Base-by-base conservation (phyloP, 2,329 filamentous ascomycete genomes). In the Falciphora oryzae region DNA sequence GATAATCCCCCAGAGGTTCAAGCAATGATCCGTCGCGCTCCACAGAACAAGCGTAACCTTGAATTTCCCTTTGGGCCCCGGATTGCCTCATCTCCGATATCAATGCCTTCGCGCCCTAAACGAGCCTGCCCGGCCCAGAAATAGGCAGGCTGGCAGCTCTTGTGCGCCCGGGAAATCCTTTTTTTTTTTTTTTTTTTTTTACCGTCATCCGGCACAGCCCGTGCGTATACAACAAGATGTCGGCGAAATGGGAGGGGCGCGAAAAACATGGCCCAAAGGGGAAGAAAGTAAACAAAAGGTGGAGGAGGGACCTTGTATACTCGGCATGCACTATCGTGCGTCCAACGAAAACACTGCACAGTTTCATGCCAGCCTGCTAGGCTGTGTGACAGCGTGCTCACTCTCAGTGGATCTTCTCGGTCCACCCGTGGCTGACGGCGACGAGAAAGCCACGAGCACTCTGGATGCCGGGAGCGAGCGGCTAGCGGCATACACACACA, bases 31-130 rank as follows among this genome's bases (percentile, higher is more conserved):
- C 32, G 32, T 35, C 13, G 8, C 13, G 32, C 44, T 53, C 44
- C 44, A 53, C 44, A 8, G 7, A 53, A 53, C 44, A 53, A 53
- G 44, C 44, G 44, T 25, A 53, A 53, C 18, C 44, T 53, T 53
- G 44, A 53, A 53, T 53, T 53, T 29, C 57, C 57, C 57, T 58
- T 16, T 11, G 5, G 25, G 25, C 27, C 57, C 57, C 57, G 29
- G 29, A 58, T 28, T 31, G 57, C 57, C 57, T 58, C 57, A 58
- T 58, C 27, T 58, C 57, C 57, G 57, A 58, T 58, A 28, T 58
- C 57, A 58, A 58, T 58, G 57, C 57, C 27, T 44, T 58, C 50
- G 16, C n/a, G 50, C 18, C 50, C 50, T 56, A 32, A 11, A 32
- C 32, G 32, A 32, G 32, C 5, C 32, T n/a, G n/a, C n/a, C n/a